phyloP scores from a whole-genome alignment of 2,329 filamentous ascomycete species.

The Pseudogymnoascus sp. region DNA sequence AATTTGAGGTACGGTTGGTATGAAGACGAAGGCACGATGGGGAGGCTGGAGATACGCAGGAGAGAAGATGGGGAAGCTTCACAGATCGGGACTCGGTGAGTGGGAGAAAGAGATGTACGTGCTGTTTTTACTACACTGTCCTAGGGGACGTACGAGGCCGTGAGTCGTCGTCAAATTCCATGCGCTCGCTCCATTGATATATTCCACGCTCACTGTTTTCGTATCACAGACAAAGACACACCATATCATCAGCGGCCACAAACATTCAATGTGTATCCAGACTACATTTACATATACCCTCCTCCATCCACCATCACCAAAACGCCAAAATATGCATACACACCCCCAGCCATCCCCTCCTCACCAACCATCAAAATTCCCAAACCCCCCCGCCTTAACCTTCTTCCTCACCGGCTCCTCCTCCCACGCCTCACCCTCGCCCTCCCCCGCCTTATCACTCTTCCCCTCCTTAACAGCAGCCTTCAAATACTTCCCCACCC shows the following conservation, averaged over 20 bases:
- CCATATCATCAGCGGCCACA: background rate
- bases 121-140: background rate
- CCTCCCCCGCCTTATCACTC: conserved; percentile 38
- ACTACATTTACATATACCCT: background rate
- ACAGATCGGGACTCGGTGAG: background rate
- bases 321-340: background rate
- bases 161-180: background rate
- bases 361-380: conserved; percentile 91
- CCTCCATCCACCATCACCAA: background rate
- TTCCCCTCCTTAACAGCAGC: conserved; percentile 36
- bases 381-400: conserved; percentile 70
- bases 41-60: background rate
- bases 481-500: conserved; percentile 77
- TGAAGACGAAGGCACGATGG: background rate
- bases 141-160: background rate
- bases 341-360: background rate
- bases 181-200: background rate
- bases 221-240: background rate
- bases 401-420: conserved; percentile 76
- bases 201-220: background rate
- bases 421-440: conserved; percentile 51
- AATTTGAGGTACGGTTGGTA: background rate
- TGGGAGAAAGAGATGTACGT: background rate
- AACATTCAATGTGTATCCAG: background rate
- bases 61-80: background rate